Evolutionary conservation across 1,284 basidiomycete species (phyloP).

Genomic region (Cutaneotrichosporon cutaneum): DNA sequence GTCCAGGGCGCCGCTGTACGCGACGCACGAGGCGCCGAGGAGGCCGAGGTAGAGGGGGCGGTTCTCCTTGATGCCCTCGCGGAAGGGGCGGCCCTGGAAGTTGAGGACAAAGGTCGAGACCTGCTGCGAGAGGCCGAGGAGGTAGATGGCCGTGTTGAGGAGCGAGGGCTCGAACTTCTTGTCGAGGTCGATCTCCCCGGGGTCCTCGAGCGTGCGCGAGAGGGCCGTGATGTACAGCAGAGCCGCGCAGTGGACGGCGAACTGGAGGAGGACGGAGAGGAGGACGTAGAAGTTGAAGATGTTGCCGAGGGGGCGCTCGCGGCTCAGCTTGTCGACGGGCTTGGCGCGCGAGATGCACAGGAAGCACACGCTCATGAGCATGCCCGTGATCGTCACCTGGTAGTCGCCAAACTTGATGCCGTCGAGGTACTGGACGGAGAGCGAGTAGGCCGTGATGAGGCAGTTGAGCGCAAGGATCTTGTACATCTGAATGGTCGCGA

Average conservation of each 20-base stretch:
- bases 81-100: slow-evolving; percentile 94
- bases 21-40: slow-evolving; percentile 78
- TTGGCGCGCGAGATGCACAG: slow-evolving; percentile 94
- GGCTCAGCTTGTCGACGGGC: slow-evolving; percentile 88
- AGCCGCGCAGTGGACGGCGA: slow-evolving; percentile 82
- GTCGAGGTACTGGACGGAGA: slow-evolving; percentile 92
- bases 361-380: slow-evolving; percentile 97
- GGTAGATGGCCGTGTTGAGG: slow-evolving; percentile 91
- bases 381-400: slow-evolving; percentile 86
- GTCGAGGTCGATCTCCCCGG: slow-evolving; percentile 81
- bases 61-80: slow-evolving; percentile 92
- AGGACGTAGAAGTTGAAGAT: slow-evolving; percentile 95
- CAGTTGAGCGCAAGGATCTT: slow-evolving; percentile 95
- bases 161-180: slow-evolving; percentile 91
- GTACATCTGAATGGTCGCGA: slow-evolving; percentile 98
- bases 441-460: slow-evolving; percentile 90
- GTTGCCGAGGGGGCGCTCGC: slow-evolving; percentile 85
- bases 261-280: slow-evolving; percentile 83
- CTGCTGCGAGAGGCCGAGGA: slow-evolving; percentile 88
- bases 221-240: slow-evolving; percentile 88
- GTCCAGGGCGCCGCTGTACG: slow-evolving; percentile 89
- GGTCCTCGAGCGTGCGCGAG: slow-evolving; percentile 70
- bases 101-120: slow-evolving; percentile 96
- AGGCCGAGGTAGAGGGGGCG: slow-evolving; percentile 86
- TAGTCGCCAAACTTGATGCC: slow-evolving; percentile 98